These are phyloP conservation scores for Jamesozyma piceae DNA, from an alignment of 805 yeast genomes.

Conservation along the genomic window DNA sequence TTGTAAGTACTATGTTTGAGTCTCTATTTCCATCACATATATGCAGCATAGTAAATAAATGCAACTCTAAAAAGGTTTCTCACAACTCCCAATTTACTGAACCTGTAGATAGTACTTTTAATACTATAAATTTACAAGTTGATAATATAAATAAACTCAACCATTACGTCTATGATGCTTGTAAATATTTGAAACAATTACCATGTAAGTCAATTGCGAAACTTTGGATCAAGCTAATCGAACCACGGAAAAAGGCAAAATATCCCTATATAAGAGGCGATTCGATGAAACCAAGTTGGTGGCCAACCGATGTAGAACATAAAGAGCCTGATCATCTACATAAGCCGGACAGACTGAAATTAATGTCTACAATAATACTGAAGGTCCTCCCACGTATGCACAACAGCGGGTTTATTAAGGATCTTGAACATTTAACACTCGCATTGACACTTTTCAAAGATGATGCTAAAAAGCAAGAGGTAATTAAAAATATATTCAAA, in stretches of 20 bases:
- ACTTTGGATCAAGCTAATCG: constrained; percentile 55
- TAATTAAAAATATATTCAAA: constrained; percentile 12
- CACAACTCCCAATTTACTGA: background rate
- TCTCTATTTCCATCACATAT: background rate
- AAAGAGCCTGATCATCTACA: constrained; percentile 66
- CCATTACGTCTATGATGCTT: constrained; percentile 11
- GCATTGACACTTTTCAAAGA: constrained; percentile 12
- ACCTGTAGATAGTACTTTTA: background rate
- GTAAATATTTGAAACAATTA: constrained; percentile 39
- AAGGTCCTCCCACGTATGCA: constrained; percentile 13
- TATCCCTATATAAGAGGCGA: constrained; percentile 53
- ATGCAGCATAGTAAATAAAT: background rate
- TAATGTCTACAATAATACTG: constrained; percentile 36
- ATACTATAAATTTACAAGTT: background rate
- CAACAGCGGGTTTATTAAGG: constrained; percentile 9
- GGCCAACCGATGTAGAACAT: constrained; percentile 56
- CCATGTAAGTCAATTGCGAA: constrained; percentile 56
- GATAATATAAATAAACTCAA: background rate
- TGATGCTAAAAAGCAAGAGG: constrained; percentile 8
- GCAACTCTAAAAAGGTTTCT: background rate
- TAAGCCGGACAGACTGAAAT: constrained; percentile 44
- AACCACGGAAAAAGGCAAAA: constrained; percentile 55
- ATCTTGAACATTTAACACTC: constrained; percentile 11
- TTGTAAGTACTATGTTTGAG: background rate
- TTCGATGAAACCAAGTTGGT: constrained; percentile 51